phyloP scores from a whole-genome alignment of 2,329 filamentous ascomycete genomes.

The Aulographum hederae region DNA sequence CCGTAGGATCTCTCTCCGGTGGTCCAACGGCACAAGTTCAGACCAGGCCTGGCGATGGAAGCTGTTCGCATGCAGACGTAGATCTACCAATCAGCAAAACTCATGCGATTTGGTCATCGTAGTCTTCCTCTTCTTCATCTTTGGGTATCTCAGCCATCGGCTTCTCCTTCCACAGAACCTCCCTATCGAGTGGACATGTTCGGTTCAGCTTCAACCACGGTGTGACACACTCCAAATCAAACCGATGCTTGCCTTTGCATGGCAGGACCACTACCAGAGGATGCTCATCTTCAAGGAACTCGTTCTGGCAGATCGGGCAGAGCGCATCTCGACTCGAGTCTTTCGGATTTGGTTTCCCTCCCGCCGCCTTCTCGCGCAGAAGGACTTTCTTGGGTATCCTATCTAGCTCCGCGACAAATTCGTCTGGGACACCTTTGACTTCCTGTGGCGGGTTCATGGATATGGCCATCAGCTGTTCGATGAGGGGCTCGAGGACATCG shows the following conservation, averaged over 20 bases:
- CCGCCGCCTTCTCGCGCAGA: too few relatives aligned
- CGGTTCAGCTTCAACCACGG: conserved; percentile 46
- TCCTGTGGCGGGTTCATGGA: conserved; percentile 41
- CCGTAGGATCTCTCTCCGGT: too few relatives aligned
- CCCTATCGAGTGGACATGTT: conserved; percentile 44
- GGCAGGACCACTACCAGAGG: conserved; percentile 45
- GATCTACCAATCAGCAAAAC: too few relatives aligned
- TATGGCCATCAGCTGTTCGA: conserved; percentile 32
- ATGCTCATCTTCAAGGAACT: conserved; percentile 41
- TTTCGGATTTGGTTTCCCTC: too few relatives aligned
- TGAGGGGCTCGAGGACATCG: conserved; percentile 34
- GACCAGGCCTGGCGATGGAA: too few relatives aligned
- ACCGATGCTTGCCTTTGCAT: conserved; percentile 42
- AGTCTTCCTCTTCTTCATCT: conserved; percentile 32
- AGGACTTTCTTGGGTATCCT: conserved; percentile 37
- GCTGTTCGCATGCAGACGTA: too few relatives aligned
- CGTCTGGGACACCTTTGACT: conserved; percentile 41
- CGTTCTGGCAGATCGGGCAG: conserved; percentile 42
- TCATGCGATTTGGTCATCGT: conserved; percentile 31
- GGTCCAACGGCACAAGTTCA: too few relatives aligned
- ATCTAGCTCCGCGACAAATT: conserved; percentile 41
- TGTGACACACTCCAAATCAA: conserved; percentile 46
- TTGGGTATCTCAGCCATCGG: conserved; percentile 18
- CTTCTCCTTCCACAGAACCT: conserved; percentile 36
- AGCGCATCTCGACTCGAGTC: conserved; percentile 31